Evolutionary conservation across 345 rosid species (phyloP), one percentile per base, ranked within the genome.

Genomic region (Euclidium syriacum): DNA sequence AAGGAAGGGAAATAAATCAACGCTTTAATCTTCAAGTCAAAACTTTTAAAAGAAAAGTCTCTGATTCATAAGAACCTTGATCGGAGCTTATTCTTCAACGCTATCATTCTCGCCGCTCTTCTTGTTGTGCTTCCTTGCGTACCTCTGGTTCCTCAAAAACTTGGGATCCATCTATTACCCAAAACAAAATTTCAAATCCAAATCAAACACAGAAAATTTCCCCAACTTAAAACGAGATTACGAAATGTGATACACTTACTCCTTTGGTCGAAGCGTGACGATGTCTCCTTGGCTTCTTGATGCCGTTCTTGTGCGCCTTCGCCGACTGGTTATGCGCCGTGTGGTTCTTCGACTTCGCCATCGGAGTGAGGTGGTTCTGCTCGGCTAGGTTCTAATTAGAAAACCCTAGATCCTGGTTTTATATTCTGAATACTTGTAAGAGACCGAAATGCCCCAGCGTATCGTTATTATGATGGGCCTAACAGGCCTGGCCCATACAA

Each of bases 271-370:
- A 85, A n/a, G 85, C 74, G 81, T 85, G 85, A 66, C 99, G 90
- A 36, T 95, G 97, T 57, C 85, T 90, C 75, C 76, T 83, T 15
- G 99, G 97, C 61, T 88, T 95, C 91, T 95, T 95, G 79, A 95
- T 95, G 54, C 99, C 99, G 41, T 95, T 95, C 89, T 71, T 82
- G 71, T 95, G 99, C 9, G 97, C 99, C 76, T 95, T 95, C 66
- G 85, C 75, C 1, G 99, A 95, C 80, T 95, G 99, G 82, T 95
- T 95, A 72, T 90, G 96, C 3, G 97, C 97, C 0, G 99, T 95
- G 81, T 95, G 99, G 26, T 95, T 95, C 96, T 95, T 95, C 69
- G 99, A 94, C 87, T 94, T 94, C 19, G 99, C 99, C 97, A 94
- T 94, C 43, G n/a, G n/a, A n/a, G n/a, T n/a, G n/a, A n/a, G n/a